phyloP scores from a whole-genome alignment of 2,329 filamentous ascomycete species.

The Venturia effusa region DNA sequence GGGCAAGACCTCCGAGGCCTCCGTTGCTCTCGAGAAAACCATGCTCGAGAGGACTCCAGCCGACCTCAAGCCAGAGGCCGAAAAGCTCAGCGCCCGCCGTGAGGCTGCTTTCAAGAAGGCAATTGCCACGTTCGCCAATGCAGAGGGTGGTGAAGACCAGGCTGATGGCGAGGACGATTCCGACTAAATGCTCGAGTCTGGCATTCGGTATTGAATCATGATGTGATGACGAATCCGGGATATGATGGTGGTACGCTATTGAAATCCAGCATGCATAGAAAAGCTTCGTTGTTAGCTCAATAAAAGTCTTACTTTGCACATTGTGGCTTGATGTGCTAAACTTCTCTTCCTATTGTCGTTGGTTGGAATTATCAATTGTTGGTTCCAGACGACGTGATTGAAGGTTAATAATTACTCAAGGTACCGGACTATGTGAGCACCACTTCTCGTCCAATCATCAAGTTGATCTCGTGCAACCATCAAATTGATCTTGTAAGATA shows the following conservation, averaged over 20 bases:
- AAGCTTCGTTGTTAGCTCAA: not conserved
- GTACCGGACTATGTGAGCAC: too few species aligned
- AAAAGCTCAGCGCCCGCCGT: slow-evolving; percentile 15
- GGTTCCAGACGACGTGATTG: too few species aligned
- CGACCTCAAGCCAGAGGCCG: slow-evolving; percentile 15
- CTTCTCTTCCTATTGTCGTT: too few species aligned
- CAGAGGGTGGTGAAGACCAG: slow-evolving; percentile 16
- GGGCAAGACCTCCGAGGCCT: slow-evolving; percentile 14
- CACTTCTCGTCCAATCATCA: too few species aligned
- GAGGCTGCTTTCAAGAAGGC: slow-evolving; percentile 16
- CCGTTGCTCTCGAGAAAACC: slow-evolving; percentile 14
- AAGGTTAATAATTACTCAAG: too few species aligned
- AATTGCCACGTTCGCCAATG: slow-evolving; percentile 14
- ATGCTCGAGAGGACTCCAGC: slow-evolving; percentile 16
- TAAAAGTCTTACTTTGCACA: not conserved
- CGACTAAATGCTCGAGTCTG: slow-evolving; percentile 13
- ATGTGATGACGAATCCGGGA: not conserved
- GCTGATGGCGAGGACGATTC: slow-evolving; percentile 19
- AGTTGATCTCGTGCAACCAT: too few species aligned
- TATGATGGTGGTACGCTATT: not conserved
- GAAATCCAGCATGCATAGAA: not conserved
- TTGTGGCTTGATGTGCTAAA: not conserved
- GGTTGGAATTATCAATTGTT: not conserved
- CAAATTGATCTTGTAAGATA: too few species aligned
- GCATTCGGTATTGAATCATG: not conserved